A percentile compares a stretch with the other conserved stretches of the same genome.
Evolutionary conservation across 768 basidiomycete genomes (phyloP).

Genomic region (Clathrus columnatus): DNA sequence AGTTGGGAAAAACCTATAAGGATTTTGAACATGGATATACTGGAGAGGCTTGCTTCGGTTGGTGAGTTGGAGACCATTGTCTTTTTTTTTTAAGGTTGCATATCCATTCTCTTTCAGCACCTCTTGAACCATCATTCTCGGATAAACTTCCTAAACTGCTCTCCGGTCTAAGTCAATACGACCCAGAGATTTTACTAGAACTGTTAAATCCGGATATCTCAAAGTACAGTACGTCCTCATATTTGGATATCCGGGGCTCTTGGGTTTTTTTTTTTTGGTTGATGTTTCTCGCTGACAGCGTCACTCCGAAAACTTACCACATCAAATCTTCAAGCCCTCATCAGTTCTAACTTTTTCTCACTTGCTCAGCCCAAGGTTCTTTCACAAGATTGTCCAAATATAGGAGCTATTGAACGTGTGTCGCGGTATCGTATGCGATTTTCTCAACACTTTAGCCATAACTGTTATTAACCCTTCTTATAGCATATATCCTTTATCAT

Average conservation of each 20-base stretch:
- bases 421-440: neutral
- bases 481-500: neutral
- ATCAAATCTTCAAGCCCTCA: neutral
- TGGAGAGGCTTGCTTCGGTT: too few relatives aligned
- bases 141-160: neutral
- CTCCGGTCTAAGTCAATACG: neutral
- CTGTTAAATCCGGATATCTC: neutral
- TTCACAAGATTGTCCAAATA: neutral
- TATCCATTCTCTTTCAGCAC: neutral
- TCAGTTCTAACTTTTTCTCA: neutral
- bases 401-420: neutral
- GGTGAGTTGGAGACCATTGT: neutral
- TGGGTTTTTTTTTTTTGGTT: too few relatives aligned
- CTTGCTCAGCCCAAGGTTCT: too few relatives aligned
- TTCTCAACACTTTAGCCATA: too few relatives aligned
- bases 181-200: neutral
- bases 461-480: too few relatives aligned
- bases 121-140: neutral
- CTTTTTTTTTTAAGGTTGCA: neutral
- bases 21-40: too few relatives aligned
- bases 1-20: too few relatives aligned
- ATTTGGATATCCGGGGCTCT: neutral
- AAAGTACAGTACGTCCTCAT: neutral
- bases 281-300: too few relatives aligned
- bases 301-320: neutral